Conservation (phyloP, 31 red algal genomes). For the Bonnemaisonia californica region DNA sequence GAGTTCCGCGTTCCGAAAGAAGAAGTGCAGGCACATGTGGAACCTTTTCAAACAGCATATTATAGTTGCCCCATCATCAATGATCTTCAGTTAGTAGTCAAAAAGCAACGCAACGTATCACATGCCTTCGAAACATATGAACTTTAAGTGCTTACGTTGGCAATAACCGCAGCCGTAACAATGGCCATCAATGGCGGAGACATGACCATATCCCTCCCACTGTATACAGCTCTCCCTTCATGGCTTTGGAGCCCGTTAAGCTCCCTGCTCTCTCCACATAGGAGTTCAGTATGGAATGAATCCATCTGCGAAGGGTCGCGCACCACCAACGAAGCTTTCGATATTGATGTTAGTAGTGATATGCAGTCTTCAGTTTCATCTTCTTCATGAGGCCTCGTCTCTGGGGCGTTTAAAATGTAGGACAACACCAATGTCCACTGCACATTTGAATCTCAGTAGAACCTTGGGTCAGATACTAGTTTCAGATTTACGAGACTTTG, state of each 20-base stretch:
- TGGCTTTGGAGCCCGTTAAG: neutral
- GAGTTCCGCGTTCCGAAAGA: neutral
- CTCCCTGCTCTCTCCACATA: neutral
- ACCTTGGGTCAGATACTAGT: too few relatives aligned
- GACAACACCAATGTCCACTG: neutral
- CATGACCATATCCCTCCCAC: neutral
- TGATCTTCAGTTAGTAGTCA: too few relatives aligned
- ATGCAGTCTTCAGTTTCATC: neutral
- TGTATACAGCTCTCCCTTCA: neutral
- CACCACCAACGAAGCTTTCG: neutral
- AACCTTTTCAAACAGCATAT: neutral
- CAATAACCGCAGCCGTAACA: neutral
- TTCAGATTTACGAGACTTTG: too few relatives aligned
- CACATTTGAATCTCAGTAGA: too few relatives aligned
- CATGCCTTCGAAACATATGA: too few relatives aligned
- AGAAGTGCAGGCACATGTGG: neutral
- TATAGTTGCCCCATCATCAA: too few relatives aligned
- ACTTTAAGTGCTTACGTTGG: neutral
- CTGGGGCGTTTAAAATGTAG: neutral
- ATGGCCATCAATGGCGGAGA: neutral
- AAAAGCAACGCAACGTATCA: too few relatives aligned
- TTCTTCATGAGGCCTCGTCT: neutral
- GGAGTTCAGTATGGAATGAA: neutral
- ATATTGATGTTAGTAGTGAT: neutral
- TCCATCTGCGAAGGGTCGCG: neutral